Base-by-base conservation (phyloP, 352 stramenopile genomes). In the Phytophthora tentaculata region DNA sequence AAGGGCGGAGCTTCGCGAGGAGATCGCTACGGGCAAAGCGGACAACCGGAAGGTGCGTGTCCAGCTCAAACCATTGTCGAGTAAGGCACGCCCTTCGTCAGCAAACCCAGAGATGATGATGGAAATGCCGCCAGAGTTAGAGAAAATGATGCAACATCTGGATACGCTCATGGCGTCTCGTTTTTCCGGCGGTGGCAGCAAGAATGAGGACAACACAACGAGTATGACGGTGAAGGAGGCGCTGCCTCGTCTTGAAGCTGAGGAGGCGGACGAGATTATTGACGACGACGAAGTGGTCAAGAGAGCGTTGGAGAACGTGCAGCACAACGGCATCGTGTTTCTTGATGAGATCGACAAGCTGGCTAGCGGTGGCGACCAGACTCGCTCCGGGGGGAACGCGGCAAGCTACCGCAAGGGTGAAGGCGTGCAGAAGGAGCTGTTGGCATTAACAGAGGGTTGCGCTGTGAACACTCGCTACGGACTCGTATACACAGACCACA, bases 261-360 rank as follows among this genome's bases (percentile, higher is more conserved):
- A 95, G 49, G 86, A 95, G 39, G 82, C 83, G 5, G 84, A 91
- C 28, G 71, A 77, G 0, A 90, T 92, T 58, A 79, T 93, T 41
- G 81, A 92, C 55, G 86, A 95, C 16, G 83, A 92, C 26, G 81
- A 91, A 29, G 81, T 95, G 23, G 74, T 95, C 35, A 86, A 91
- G 67, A 77, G 69, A 5, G 86, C 86, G 5, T 68, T 95, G 45
- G 83, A 93, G 59, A 91, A 89, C 58, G 97, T 99, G 47, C 96
- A 99, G 79, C 90, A 99, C 78, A 98, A 96, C 64, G 98, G 98
- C 23, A 99, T 99, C 76, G 97, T 99, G 23, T 99, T 99, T 71
- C 97, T 99, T 59, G 98, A 99, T 81, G 98, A 99, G 76, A 99
- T 99, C 55, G 98, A 99, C 80, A 99, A 99, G 80, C 97, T 99